Evolutionary conservation across 2,329 filamentous ascomycete genomes (phyloP).

Genomic region (Malbranchea cinnamomea): DNA sequence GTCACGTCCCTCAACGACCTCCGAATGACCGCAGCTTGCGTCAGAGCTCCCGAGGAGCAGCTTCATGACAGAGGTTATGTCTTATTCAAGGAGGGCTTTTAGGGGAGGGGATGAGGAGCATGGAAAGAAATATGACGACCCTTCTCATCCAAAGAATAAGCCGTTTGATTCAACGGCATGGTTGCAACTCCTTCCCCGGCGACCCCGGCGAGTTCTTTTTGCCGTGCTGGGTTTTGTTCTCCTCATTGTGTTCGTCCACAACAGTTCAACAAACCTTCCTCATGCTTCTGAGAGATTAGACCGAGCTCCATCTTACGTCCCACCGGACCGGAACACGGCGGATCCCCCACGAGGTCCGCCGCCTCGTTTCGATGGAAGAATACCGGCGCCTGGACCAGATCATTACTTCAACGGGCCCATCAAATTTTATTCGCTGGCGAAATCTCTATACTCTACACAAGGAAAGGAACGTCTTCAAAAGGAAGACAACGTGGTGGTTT

Average conservation of each 20-base stretch:
- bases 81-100: slow-evolving; percentile 19
- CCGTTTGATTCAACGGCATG: slow-evolving; percentile 17
- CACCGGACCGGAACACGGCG: neutral
- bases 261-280: slow-evolving; percentile 5
- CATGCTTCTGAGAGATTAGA: slow-evolving; percentile 5
- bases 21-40: slow-evolving; percentile 7
- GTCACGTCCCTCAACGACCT: neutral
- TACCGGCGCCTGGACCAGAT: slow-evolving; percentile 13
- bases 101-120: slow-evolving; percentile 44
- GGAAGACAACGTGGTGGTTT: slow-evolving; percentile 58
- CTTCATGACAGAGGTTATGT: slow-evolving; percentile 18
- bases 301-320: neutral
- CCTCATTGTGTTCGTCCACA: slow-evolving; percentile 47
- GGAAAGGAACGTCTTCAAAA: slow-evolving; percentile 37
- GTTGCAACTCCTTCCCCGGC: slow-evolving; percentile 19
- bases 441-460: slow-evolving; percentile 45
- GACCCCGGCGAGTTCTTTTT: slow-evolving; percentile 38
- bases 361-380: slow-evolving; percentile 9
- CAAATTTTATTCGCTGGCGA: slow-evolving; percentile 49
- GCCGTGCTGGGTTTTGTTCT: slow-evolving; percentile 33
- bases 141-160: slow-evolving; percentile 26
- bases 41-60: slow-evolving; percentile 14
- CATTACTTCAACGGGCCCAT: slow-evolving; percentile 54
- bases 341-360: slow-evolving; percentile 8
- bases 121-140: slow-evolving; percentile 51